Evolutionary conservation across 441 rosid genomes (phyloP).

Genomic region (Arabidopsis lyrata): DNA sequence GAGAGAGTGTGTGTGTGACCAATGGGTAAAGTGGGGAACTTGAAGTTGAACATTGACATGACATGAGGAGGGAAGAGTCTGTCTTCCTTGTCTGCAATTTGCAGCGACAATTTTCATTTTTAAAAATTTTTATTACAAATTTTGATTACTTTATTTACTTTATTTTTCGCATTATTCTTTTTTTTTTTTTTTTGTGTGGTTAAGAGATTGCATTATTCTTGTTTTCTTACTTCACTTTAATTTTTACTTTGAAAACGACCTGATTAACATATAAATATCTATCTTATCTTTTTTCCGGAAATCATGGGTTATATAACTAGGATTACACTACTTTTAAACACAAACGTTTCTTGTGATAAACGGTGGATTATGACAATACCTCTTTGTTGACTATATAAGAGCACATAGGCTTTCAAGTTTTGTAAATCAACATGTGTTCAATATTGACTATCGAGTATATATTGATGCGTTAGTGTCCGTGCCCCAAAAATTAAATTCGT

Average conservation of each 20-base stretch:
- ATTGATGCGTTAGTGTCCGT: slow-evolving; percentile 7
- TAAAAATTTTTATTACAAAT: not conserved
- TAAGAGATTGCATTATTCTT: slow-evolving; percentile 34
- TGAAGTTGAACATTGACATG: slow-evolving; percentile 49
- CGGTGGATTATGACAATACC: slow-evolving; percentile 1
- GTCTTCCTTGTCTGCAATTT: slow-evolving; percentile 44
- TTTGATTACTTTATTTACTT: slow-evolving; percentile 41
- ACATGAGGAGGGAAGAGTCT: slow-evolving; percentile 47
- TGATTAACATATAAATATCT: slow-evolving; percentile 18
- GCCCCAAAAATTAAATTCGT: not conserved
- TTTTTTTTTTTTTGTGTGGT: slow-evolving; percentile 11
- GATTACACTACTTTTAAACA: slow-evolving; percentile 15
- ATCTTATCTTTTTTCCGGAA: slow-evolving; percentile 24
- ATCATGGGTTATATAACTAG: slow-evolving; percentile 42
- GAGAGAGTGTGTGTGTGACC: slow-evolving; percentile 37
- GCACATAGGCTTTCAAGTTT: not conserved
- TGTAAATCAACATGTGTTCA: not conserved
- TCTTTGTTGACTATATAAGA: slow-evolving; percentile 5
- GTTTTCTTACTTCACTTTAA: slow-evolving; percentile 37
- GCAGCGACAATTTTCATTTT: slow-evolving; percentile 26
- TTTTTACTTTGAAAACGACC: slow-evolving; percentile 39
- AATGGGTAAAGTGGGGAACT: slow-evolving; percentile 48
- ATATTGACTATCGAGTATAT: not conserved
- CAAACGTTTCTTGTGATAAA: slow-evolving; percentile 19
- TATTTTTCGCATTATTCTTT: slow-evolving; percentile 38